phyloP scores from a whole-genome alignment of 1,284 basidiomycete species.

The Papiliotrema terrestris region DNA sequence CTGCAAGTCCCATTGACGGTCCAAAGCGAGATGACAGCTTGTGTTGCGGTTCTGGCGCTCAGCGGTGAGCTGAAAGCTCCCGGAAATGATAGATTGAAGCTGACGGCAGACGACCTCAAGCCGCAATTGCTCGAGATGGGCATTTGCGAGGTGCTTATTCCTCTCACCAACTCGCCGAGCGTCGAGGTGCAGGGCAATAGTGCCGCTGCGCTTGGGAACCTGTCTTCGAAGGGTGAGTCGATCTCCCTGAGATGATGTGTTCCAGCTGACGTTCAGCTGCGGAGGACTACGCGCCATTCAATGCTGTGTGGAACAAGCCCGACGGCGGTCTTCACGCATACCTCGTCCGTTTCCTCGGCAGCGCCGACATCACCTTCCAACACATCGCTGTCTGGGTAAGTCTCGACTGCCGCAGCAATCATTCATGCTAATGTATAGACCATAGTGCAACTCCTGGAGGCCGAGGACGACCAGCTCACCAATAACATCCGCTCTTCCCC shows the following conservation, averaged over 20 bases:
- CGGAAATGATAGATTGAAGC: neutral
- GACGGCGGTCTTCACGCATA: conserved; percentile 97
- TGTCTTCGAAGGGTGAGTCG: conserved; percentile 82
- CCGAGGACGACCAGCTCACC: conserved; percentile 84
- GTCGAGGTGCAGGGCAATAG: conserved; percentile 99
- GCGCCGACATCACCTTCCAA: conserved; percentile 97
- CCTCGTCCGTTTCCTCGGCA: conserved; percentile 89
- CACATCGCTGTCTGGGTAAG: conserved; percentile 92
- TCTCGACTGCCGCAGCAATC: neutral
- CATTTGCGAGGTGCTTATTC: conserved; percentile 95
- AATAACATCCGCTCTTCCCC: conserved; percentile 81
- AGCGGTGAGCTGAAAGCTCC: conserved; percentile 60
- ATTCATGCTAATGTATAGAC: conserved; percentile 52
- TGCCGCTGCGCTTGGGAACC: conserved; percentile 93
- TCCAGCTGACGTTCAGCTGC: conserved; percentile 53
- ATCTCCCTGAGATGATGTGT: too few relatives aligned
- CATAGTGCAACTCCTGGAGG: conserved; percentile 93
- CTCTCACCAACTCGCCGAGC: conserved; percentile 89
- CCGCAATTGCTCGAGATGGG: conserved; percentile 96
- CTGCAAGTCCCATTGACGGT: conserved; percentile 93
- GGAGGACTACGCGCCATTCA: conserved; percentile 97
- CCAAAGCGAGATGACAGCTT: conserved; percentile 99
- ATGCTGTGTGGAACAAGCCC: conserved; percentile 96
- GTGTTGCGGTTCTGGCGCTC: conserved; percentile 88
- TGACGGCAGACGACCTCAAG: conserved; percentile 77